phyloP scores from a whole-genome alignment of 2,329 filamentous ascomycete species.

The Stagonosporopsis chrysanthemi region DNA sequence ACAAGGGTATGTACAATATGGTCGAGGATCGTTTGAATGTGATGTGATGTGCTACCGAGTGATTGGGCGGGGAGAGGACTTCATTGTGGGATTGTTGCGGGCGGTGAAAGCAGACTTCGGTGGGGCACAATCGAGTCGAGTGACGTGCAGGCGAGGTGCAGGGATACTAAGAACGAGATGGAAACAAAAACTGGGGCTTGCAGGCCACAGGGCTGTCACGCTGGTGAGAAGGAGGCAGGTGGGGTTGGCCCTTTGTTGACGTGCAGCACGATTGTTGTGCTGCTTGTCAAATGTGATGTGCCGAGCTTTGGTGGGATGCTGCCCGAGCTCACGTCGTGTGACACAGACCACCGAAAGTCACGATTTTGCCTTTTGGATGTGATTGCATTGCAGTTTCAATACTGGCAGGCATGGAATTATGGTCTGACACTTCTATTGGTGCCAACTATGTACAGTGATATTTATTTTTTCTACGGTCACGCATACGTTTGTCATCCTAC shows the following conservation, averaged over 20 bases:
- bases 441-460: slow-evolving; percentile 8
- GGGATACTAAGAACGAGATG: slow-evolving; percentile 18
- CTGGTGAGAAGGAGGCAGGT: neutral
- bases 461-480: neutral
- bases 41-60: slow-evolving; percentile 44
- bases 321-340: slow-evolving; percentile 18
- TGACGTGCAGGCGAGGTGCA: slow-evolving; percentile 32
- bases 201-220: slow-evolving; percentile 3
- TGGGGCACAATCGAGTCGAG: slow-evolving; percentile 40
- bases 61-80: slow-evolving; percentile 41
- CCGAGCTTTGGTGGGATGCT: slow-evolving; percentile 16
- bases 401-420: neutral
- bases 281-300: slow-evolving; percentile 15
- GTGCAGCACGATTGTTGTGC: slow-evolving; percentile 10
- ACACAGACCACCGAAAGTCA: slow-evolving; percentile 17
- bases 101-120: slow-evolving; percentile 44
- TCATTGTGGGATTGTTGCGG: slow-evolving; percentile 46
- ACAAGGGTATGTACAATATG: slow-evolving; percentile 29
- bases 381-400: neutral
- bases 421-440: neutral
- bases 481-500: slow-evolving; percentile 13
- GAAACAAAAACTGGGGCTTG: slow-evolving; percentile 10
- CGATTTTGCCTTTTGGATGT: neutral
- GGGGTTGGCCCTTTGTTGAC: slow-evolving; percentile 12
- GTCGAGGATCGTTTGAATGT: slow-evolving; percentile 21